These are phyloP conservation scores for Lecanosticta acicola DNA, from an alignment of 2,329 filamentous ascomycete species.

Conservation along the genomic window DNA sequence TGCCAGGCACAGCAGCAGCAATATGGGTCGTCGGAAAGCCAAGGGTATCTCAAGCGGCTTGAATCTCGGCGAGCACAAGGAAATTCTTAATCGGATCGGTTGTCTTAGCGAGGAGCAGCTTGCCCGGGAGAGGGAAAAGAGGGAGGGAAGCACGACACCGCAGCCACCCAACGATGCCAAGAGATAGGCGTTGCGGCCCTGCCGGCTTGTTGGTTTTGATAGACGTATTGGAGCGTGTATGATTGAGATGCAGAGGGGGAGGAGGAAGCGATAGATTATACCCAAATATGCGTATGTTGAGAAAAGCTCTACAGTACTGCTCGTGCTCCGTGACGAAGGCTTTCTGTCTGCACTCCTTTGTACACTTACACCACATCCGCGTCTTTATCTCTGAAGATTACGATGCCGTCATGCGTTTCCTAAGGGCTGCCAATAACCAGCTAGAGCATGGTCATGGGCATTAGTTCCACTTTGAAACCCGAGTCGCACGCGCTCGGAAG, in stretches of 20 bases:
- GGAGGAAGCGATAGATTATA: not conserved
- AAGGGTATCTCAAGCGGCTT: conserved; percentile 48
- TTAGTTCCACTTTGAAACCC: too few relatives aligned
- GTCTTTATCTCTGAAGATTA: too few relatives aligned
- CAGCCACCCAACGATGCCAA: conserved; percentile 11
- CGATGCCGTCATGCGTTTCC: too few relatives aligned
- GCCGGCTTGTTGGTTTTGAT: not conserved
- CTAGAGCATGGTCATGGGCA: too few relatives aligned
- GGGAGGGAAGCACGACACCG: conserved; percentile 24
- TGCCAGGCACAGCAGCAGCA: conserved; percentile 25
- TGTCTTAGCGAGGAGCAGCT: conserved; percentile 46
- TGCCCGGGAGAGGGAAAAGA: conserved; percentile 29
- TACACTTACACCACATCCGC: too few relatives aligned
- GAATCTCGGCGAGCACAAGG: conserved; percentile 67
- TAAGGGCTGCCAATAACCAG: too few relatives aligned
- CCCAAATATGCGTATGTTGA: not conserved
- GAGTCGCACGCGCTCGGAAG: too few relatives aligned
- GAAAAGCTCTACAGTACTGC: not conserved
- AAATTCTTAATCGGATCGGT: conserved; percentile 73
- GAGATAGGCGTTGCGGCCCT: not conserved
- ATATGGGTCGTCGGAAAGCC: conserved; percentile 40
- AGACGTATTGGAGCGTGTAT: not conserved
- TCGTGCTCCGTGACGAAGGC: too few relatives aligned
- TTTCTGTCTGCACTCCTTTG: too few relatives aligned
- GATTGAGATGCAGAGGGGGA: not conserved